Percentiles rank a stretch among this genome's conserved stretches.
Evolutionary conservation across 805 yeast genomes (phyloP).

Genomic region (Teunomyces gatunensis): DNA sequence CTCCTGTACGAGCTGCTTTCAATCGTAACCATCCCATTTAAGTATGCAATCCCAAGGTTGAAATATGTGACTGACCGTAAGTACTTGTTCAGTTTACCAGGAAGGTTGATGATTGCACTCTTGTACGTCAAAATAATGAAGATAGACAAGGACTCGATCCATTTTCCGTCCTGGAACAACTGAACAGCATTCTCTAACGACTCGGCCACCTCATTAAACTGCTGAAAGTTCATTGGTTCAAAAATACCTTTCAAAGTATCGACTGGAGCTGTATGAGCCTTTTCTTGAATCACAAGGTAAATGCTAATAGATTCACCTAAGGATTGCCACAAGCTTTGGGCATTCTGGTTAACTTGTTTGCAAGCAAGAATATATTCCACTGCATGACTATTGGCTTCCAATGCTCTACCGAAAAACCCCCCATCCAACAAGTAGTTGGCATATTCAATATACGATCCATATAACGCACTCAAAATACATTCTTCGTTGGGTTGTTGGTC

Average conservation of each 20-base stretch:
- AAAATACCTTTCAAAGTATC: slow-evolving; percentile 17
- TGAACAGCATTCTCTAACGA: slow-evolving; percentile 10
- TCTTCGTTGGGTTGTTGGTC: slow-evolving; percentile 45
- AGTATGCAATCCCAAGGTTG: slow-evolving; percentile 69
- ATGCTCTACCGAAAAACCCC: slow-evolving; percentile 70
- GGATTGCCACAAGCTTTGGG: slow-evolving; percentile 65
- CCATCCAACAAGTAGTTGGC: slow-evolving; percentile 49
- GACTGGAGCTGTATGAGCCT: slow-evolving; percentile 48
- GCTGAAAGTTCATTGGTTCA: slow-evolving; percentile 12
- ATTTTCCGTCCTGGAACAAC: slow-evolving; percentile 11
- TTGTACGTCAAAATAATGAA: slow-evolving; percentile 47
- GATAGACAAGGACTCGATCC: slow-evolving; percentile 32
- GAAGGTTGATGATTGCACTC: slow-evolving; percentile 39
- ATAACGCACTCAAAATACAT: slow-evolving; percentile 48
- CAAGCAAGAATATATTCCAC: slow-evolving; percentile 43
- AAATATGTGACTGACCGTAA: slow-evolving; percentile 55
- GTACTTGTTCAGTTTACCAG: slow-evolving; percentile 42
- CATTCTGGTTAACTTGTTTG: slow-evolving; percentile 28
- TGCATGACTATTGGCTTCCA: slow-evolving; percentile 45
- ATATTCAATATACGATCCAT: slow-evolving; percentile 55
- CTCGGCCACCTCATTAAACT: slow-evolving; percentile 8
- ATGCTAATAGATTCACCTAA: slow-evolving; percentile 57
- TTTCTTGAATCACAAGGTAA: slow-evolving; percentile 54
- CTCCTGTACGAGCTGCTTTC: slow-evolving; percentile 33
- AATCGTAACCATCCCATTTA: slow-evolving; percentile 37